These are phyloP conservation scores for Atkinsonella hypoxylon DNA, from an alignment of 2,329 filamentous ascomycete genomes.

Conservation along the genomic window DNA sequence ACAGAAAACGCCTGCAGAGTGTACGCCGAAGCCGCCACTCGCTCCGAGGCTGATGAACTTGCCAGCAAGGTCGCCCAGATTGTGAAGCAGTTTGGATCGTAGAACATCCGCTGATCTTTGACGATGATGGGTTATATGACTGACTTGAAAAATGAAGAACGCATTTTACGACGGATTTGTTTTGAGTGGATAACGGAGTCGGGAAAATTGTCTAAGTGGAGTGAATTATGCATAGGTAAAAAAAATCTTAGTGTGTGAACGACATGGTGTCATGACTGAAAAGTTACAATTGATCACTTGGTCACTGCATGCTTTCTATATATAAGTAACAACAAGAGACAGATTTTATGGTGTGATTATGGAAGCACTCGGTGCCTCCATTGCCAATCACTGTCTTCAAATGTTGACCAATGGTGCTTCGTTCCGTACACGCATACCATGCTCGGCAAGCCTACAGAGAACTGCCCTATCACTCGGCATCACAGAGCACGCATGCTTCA, in stretches of 20 bases:
- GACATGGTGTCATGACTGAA: neutral
- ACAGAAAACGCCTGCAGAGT: slow-evolving; percentile 95
- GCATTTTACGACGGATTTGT: neutral
- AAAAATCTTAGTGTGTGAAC: neutral
- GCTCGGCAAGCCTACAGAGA: no score
- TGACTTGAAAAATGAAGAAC: neutral
- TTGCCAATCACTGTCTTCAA: no score
- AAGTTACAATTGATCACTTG: neutral
- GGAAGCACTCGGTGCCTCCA: no score
- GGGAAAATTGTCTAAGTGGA: neutral
- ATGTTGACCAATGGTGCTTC: no score
- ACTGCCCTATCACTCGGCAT: no score
- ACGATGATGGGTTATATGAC: neutral
- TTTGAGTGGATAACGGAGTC: neutral
- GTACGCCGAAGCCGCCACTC: slow-evolving; percentile 86
- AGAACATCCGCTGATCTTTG: slow-evolving; percentile 6
- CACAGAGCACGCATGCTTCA: neutral
- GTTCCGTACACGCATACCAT: no score
- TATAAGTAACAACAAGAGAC: neutral
- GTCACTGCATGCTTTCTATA: neutral
- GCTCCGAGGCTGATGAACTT: slow-evolving; percentile 82
- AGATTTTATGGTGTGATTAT: neutral
- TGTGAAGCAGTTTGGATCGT: slow-evolving; percentile 46
- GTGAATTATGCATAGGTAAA: no score
- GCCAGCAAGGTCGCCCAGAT: slow-evolving; percentile 71